Evolutionary conservation across 2,329 filamentous ascomycete genomes (phyloP).

Genomic region (Huntiella decipiens): DNA sequence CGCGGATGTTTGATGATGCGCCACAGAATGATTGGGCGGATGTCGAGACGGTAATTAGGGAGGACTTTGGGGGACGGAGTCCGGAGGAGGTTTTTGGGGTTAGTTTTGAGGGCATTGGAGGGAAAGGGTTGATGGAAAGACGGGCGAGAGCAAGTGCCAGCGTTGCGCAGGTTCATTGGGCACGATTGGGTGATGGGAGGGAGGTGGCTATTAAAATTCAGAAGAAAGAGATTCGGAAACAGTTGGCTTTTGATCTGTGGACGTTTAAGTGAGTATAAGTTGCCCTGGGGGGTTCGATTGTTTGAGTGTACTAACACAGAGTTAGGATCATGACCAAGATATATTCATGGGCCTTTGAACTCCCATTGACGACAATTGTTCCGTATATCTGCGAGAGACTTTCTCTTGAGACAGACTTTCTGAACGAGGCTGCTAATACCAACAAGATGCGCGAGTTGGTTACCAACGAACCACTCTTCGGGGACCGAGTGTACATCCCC

Average conservation of each 20-base stretch:
- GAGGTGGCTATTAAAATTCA: slow-evolving; percentile 95
- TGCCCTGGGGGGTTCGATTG: not conserved
- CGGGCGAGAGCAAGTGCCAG: slow-evolving; percentile 58
- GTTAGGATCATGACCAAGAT: slow-evolving; percentile 55
- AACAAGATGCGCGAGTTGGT: slow-evolving; percentile 67
- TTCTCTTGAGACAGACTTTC: slow-evolving; percentile 82
- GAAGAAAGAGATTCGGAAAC: slow-evolving; percentile 79
- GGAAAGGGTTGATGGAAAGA: slow-evolving; percentile 44
- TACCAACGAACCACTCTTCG: slow-evolving; percentile 53
- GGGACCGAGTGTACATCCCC: slow-evolving; percentile 72
- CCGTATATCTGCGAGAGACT: slow-evolving; percentile 89
- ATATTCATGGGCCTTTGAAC: slow-evolving; percentile 75
- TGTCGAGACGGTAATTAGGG: slow-evolving; percentile 63
- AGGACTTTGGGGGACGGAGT: slow-evolving; percentile 71
- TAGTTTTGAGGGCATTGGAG: slow-evolving; percentile 53
- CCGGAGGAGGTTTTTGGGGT: slow-evolving; percentile 87
- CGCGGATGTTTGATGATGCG: slow-evolving; percentile 92
- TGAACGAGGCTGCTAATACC: slow-evolving; percentile 77
- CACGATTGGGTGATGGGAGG: slow-evolving; percentile 61
- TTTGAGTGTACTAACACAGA: not conserved
- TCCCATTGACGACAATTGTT: slow-evolving; percentile 80
- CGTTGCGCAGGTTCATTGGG: slow-evolving; percentile 96
- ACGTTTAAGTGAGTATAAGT: slow-evolving; percentile 57
- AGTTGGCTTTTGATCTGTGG: slow-evolving; percentile 91
- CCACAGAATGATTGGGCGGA: slow-evolving; percentile 81